These are phyloP conservation scores for Alnus glutinosa DNA, from an alignment of 306 rosid species.

Conservation along the genomic window DNA sequence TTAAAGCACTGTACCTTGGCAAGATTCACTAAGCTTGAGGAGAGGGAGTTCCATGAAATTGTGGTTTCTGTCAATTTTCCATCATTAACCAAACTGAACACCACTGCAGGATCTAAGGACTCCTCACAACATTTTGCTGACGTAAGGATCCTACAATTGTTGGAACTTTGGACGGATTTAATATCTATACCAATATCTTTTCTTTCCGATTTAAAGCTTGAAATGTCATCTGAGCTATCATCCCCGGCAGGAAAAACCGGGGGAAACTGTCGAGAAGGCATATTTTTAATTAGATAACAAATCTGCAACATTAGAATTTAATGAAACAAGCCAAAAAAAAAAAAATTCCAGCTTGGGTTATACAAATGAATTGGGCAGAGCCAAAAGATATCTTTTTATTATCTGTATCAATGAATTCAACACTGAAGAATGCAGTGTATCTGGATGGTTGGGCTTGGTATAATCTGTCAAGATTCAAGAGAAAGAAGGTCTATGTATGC, in stretches of 20 bases:
- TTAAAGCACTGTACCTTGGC: slow-evolving; percentile 32
- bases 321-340: neutral
- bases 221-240: slow-evolving; percentile 25
- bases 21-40: slow-evolving; percentile 28
- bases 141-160: slow-evolving; percentile 7
- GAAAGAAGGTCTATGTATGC: neutral
- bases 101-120: slow-evolving; percentile 12
- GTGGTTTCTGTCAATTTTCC: slow-evolving; percentile 21
- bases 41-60: slow-evolving; percentile 25
- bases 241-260: slow-evolving; percentile 2
- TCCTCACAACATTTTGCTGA: slow-evolving; percentile 4
- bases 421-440: neutral
- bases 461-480: neutral
- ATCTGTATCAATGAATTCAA: neutral
- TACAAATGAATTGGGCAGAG: neutral
- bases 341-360: neutral
- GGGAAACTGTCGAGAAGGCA: slow-evolving; percentile 22
- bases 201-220: slow-evolving; percentile 23
- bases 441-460: neutral
- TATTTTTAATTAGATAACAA: neutral
- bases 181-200: slow-evolving; percentile 8
- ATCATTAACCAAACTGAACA: slow-evolving; percentile 9
- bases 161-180: slow-evolving; percentile 15
- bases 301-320: neutral
- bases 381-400: neutral